A percentile compares a stretch with the other conserved stretches of the same genome.
phyloP scores from a whole-genome alignment of 257 asterid genomes.

The Striga asiatica region DNA sequence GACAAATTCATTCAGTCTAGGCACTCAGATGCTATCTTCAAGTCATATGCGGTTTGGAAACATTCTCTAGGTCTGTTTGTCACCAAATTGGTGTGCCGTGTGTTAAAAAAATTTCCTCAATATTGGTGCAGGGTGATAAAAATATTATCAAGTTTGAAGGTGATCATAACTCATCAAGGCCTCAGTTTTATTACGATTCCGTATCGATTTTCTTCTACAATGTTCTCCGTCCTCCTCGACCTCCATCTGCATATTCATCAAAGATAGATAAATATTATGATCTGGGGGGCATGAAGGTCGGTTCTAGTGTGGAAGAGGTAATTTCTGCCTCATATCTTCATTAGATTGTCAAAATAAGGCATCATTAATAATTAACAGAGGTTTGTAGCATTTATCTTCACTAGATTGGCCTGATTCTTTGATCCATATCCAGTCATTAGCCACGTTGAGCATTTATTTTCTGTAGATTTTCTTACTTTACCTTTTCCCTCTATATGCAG shows the following conservation, averaged over 20 bases:
- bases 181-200: slow-evolving; percentile 83
- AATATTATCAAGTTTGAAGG: slow-evolving; percentile 90
- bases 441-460: no score
- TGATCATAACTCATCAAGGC: slow-evolving; percentile 95
- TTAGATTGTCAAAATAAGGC: neutral
- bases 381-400: no score
- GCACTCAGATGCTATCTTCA: slow-evolving; percentile 77
- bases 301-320: slow-evolving; percentile 70
- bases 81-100: neutral
- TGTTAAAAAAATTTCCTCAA: slow-evolving; percentile 17
- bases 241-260: slow-evolving; percentile 36
- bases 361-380: no score
- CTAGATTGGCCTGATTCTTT: no score
- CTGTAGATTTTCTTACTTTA: no score
- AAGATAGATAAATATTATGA: slow-evolving; percentile 62
- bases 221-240: slow-evolving; percentile 82
- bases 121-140: slow-evolving; percentile 78
- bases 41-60: slow-evolving; percentile 56
- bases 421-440: no score
- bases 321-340: slow-evolving; percentile 10
- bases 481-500: slow-evolving; percentile 11
- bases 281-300: slow-evolving; percentile 58
- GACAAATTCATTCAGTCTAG: slow-evolving; percentile 77
- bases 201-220: slow-evolving; percentile 82
- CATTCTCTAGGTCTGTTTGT: slow-evolving; percentile 7